Base-by-base conservation (phyloP, 2,329 filamentous ascomycete species). In the Sphaerulina musiva region DNA sequence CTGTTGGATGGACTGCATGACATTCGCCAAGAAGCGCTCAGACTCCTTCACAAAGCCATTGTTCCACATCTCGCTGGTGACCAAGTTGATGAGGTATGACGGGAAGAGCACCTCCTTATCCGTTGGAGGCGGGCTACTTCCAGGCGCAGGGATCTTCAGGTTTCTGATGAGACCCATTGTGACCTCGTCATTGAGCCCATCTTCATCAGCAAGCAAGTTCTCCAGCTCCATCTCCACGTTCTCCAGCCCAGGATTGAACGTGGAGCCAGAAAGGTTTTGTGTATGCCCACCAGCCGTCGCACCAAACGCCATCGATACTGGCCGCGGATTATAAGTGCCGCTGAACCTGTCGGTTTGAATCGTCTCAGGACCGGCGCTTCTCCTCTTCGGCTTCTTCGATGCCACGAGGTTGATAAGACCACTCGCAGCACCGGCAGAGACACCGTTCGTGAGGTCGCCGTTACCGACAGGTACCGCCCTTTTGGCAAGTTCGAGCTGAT, bases 41-140 rank as follows among this genome's bases (percentile, higher is more conserved):
- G 93, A 97, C 74, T 98, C 93, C 78, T 98, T 98, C 65, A 98
- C 93, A 69, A 96, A 98, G 45, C 93, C 93, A 66, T 98, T 98
- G 78, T 98, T 98, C 93, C 93, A 98, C 93, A 98, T 98, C 76
- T 98, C 93, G 12, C 91, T 97, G 10, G 93, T 98, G 60, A 98
- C 93, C 57, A 98, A 80, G 73, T 98, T 98, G 78, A 98, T 98
- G 65, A 98, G 84, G 72, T 97, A 98, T 8, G 93, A 92, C 34
- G 93, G 93, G 85, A 98, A 98, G 49, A 98, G 80, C 20, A 98
- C 92, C 72, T 98, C 93, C 77, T 98, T 98, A 74, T 98, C 93
- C 14, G 90, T 95, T 9, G 93, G 92, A 50, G 91, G 86, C 17
- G 92, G 91, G 50, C 83, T 92, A 34, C 87, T 85, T 68, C 84